Conservation (phyloP, 2,329 filamentous ascomycete genomes). For the Chrysosporium queenslandicum region DNA sequence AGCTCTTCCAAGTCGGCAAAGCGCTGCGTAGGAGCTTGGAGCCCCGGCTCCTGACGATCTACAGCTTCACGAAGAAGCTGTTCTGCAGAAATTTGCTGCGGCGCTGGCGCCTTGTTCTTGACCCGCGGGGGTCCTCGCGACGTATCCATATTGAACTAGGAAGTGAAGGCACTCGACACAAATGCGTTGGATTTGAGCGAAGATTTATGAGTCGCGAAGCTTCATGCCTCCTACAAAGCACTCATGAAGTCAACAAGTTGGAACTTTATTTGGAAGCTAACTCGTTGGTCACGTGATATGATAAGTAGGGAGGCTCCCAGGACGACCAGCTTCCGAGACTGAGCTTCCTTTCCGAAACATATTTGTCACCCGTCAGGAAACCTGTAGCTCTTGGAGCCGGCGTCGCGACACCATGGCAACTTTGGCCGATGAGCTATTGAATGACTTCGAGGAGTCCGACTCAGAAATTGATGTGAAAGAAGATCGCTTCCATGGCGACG, state of each 20-base stretch:
- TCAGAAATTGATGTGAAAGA: conserved; percentile 61
- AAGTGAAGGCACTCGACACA: neutral
- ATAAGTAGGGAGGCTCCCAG: neutral
- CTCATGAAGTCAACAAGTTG: too few relatives aligned
- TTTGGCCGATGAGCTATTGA: conserved; percentile 80
- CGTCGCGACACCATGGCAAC: conserved; percentile 59
- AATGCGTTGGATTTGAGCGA: neutral
- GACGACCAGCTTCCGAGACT: too few relatives aligned
- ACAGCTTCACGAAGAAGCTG: conserved; percentile 95
- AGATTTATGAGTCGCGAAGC: neutral
- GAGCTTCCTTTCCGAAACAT: neutral
- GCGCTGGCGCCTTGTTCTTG: conserved; percentile 96
- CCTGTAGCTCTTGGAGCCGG: too few relatives aligned
- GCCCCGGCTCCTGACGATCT: conserved; percentile 78
- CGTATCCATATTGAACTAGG: conserved; percentile 61
- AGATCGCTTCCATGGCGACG: conserved; percentile 39
- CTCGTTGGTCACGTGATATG: too few relatives aligned
- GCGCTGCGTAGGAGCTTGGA: conserved; percentile 85
- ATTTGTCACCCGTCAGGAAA: too few relatives aligned
- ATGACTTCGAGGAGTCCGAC: conserved; percentile 79
- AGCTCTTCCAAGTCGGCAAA: conserved; percentile 96
- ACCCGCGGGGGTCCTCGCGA: conserved; percentile 86
- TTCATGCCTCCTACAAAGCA: too few relatives aligned
- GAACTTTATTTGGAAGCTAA: too few relatives aligned
- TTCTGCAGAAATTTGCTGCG: conserved; percentile 85